Percentiles rank a stretch among this genome's conserved stretches.
Conservation (phyloP, 768 basidiomycete species). For the Zangia roseola region DNA sequence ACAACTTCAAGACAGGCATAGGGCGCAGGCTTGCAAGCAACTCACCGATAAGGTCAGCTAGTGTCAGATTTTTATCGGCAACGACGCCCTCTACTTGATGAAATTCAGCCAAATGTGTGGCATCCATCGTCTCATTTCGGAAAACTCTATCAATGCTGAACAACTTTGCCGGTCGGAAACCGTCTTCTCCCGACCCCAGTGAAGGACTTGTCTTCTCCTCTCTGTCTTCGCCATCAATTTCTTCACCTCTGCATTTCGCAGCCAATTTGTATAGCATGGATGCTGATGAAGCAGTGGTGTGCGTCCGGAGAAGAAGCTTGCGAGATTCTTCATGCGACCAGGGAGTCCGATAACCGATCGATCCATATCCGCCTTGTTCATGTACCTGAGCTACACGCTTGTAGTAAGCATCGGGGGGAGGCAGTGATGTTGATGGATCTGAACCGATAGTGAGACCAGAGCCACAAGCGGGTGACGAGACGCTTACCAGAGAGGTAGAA, state of each 20-base stretch:
- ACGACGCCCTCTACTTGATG: conserved; percentile 99
- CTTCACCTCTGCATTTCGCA: conserved; percentile 71
- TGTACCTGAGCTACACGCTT: conserved; percentile 81
- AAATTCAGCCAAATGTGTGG: conserved; percentile 98
- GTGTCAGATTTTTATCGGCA: conserved; percentile 86
- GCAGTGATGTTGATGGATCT: conserved; percentile 79
- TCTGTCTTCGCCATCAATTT: conserved; percentile 36
- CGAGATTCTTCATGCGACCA: conserved; percentile 92
- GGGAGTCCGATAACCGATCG: conserved; percentile 94
- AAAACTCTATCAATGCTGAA: conserved; percentile 99
- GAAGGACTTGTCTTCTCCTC: conserved; percentile 6
- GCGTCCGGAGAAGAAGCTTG: conserved; percentile 91
- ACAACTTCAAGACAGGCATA: background rate
- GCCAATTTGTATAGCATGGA: conserved; percentile 94
- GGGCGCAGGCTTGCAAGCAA: background rate
- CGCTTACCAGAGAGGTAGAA: conserved; percentile 89
- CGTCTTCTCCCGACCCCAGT: conserved; percentile 45
- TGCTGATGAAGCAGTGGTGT: conserved; percentile 93
- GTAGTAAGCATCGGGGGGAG: conserved; percentile 82
- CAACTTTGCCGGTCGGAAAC: conserved; percentile 88
- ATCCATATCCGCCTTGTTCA: conserved; percentile 84
- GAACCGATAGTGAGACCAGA: conserved; percentile 7
- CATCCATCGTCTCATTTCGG: conserved; percentile 98
- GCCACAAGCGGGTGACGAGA: background rate
- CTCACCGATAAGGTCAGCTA: conserved; percentile 93